Evolutionary conservation across 148 eudicot genomes (phyloP), one percentile per base, ranked within the genome.

Genomic region (Heliamphora exappendiculata): DNA sequence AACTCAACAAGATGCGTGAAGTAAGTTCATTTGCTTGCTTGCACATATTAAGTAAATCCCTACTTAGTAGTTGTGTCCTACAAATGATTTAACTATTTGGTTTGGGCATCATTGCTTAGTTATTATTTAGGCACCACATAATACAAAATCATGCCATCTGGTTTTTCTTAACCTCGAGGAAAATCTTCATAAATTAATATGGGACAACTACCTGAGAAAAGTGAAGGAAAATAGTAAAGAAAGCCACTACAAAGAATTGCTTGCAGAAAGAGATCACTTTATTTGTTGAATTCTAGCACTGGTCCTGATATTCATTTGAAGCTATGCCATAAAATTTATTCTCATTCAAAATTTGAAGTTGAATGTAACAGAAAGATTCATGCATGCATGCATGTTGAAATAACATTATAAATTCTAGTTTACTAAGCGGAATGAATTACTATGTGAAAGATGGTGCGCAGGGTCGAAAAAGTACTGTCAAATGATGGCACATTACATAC

Each of bases 1-100:
- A 95, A 81, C 77, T 95, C 75, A 83, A 84, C 74, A 82, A 89
- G 84, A 86, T 90, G 97, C 99, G 97, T 78, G 88, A 88, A 88
- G 98, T 95, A 82, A 90, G 97, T 77, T 81, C 75, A 64, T 64
- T 76, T 75, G 26, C 47, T 51, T 58, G 14, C 62, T 55, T 58
- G 41, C 57, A 36, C 57, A 45, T 53, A 11, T 64, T 22, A 50
- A 63, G 4, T 42, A 70, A 72, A 44, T 49, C 44, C 59, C 13
- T 69, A 14, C 6, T 45, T 17, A 11, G 13, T 59, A 19, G 34
- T 45, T 55, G 5, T 70, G 31, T 70, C 17, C 47, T 49, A 2
- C 31, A 29, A 14, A 67, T 39, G 9, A 24, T 58, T 72, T 60
- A 3, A 20, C 36, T 50, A 60, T 31, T 59, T 39, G 19, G 14